These are phyloP conservation scores for Leonotis leonurus DNA, from an alignment of 257 asterid genomes.

Conservation along the genomic window DNA sequence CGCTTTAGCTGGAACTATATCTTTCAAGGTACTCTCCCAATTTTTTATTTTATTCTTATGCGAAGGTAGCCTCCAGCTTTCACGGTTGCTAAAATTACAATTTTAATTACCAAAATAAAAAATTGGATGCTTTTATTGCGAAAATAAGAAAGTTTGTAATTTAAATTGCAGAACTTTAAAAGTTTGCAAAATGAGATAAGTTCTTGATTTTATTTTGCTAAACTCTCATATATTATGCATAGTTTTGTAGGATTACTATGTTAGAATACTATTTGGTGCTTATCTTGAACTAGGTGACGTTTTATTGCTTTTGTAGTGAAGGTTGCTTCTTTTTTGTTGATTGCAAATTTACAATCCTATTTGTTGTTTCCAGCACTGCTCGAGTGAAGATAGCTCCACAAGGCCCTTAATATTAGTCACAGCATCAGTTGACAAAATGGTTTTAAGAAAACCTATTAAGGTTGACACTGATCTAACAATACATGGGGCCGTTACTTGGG, in stretches of 20 bases:
- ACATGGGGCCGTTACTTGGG: constrained; percentile 88
- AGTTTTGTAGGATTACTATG: too few species aligned
- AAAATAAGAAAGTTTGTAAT: too few species aligned
- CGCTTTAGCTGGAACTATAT: constrained; percentile 94
- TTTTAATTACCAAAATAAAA: too few species aligned
- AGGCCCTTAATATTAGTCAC: constrained; percentile 75
- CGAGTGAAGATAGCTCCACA: constrained; percentile 53
- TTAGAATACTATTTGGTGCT: neutral
- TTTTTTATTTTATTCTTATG: too few species aligned
- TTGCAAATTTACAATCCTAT: neutral
- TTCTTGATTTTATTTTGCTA: too few species aligned
- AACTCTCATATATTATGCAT: too few species aligned
- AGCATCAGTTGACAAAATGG: constrained; percentile 93
- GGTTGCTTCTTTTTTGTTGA: neutral
- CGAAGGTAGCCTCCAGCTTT: constrained; percentile 35
- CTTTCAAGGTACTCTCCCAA: constrained; percentile 32
- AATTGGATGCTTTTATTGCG: too few species aligned
- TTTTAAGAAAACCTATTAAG: constrained; percentile 57
- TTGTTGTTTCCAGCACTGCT: constrained; percentile 57
- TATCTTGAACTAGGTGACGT: neutral
- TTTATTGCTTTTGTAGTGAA: neutral
- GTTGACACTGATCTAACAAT: constrained; percentile 63
- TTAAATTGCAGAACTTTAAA: too few species aligned
- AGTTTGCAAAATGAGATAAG: too few species aligned
- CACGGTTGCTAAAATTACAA: too few species aligned